Conservation (phyloP, 768 basidiomycete species). For the Strobilomyces echinocephalus region DNA sequence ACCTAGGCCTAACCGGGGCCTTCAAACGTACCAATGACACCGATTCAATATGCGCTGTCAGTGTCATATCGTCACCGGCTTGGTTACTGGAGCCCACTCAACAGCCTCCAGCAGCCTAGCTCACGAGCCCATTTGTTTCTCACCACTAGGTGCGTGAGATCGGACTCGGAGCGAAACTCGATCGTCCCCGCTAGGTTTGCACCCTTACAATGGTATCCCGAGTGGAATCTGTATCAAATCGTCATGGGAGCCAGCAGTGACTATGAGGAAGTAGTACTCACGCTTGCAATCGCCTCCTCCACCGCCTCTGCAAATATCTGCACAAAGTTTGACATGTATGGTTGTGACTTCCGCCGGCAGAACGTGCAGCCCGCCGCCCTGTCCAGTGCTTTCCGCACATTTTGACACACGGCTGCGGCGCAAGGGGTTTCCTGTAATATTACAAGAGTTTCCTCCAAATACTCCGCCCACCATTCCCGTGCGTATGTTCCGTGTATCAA, state of each 20-base stretch:
- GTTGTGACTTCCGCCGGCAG: constrained; percentile 16
- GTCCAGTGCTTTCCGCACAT: constrained; percentile 15
- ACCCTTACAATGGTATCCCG: constrained; percentile 11
- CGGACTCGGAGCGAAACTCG: background rate
- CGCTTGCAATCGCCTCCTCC: constrained; percentile 14
- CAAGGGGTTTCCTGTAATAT: constrained; percentile 24
- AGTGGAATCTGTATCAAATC: constrained; percentile 17
- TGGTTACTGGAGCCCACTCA: background rate
- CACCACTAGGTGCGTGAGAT: background rate
- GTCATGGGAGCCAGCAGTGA: background rate
- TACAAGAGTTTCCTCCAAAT: constrained; percentile 25
- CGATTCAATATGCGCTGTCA: background rate
- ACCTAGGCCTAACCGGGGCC: background rate
- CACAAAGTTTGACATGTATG: constrained; percentile 21
- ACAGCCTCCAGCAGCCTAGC: background rate
- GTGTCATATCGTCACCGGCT: background rate
- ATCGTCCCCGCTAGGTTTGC: background rate
- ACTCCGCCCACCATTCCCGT: constrained; percentile 30
- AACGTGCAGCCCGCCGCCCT: constrained; percentile 16
- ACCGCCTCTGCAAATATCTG: constrained; percentile 22
- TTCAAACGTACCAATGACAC: background rate
- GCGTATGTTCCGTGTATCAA: constrained; percentile 24
- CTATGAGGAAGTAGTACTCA: constrained; percentile 7
- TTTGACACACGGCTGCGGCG: constrained; percentile 12
- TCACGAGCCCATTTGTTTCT: too few relatives aligned